Percentiles rank a stretch among this genome's conserved stretches.
phyloP scores from a whole-genome alignment of 164 flowering plant genomes.

The Umbellularia californica region DNA sequence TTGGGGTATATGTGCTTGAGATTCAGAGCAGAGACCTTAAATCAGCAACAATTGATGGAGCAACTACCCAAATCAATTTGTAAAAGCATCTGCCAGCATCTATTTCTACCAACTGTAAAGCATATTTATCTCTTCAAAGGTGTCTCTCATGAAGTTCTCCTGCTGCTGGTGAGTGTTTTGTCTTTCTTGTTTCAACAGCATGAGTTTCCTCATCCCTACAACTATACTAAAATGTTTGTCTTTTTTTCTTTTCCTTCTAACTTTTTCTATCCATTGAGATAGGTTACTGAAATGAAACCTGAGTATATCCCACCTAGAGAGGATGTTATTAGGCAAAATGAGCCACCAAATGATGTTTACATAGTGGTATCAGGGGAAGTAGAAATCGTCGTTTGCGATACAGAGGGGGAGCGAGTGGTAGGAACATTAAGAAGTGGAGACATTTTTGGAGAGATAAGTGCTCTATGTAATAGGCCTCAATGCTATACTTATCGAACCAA shows the following conservation, averaged over 20 bases:
- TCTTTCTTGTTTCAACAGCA: background rate
- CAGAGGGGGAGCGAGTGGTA: constrained; percentile 47
- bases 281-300: constrained; percentile 87
- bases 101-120: constrained; percentile 71
- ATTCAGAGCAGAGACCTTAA: constrained; percentile 85
- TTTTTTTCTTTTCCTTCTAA: background rate
- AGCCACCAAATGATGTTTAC: constrained; percentile 76
- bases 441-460: constrained; percentile 86
- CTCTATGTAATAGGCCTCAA: constrained; percentile 71
- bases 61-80: constrained; percentile 84
- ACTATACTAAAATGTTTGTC: background rate
- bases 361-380: constrained; percentile 83
- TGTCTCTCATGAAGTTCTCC: constrained; percentile 56
- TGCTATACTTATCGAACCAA: constrained; percentile 63
- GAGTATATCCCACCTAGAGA: constrained; percentile 91
- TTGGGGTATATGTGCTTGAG: constrained; percentile 85
- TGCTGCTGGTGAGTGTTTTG: constrained; percentile 44
- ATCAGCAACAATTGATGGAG: constrained; percentile 75
- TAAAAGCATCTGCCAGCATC: constrained; percentile 71
- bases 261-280: constrained; percentile 1
- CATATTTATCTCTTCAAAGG: constrained; percentile 74
- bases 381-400: constrained; percentile 50
- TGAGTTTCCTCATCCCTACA: background rate
- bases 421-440: constrained; percentile 53
- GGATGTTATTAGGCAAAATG: constrained; percentile 82